Base-by-base conservation (phyloP, 805 yeast species). In the Metschnikowia shivogae region DNA sequence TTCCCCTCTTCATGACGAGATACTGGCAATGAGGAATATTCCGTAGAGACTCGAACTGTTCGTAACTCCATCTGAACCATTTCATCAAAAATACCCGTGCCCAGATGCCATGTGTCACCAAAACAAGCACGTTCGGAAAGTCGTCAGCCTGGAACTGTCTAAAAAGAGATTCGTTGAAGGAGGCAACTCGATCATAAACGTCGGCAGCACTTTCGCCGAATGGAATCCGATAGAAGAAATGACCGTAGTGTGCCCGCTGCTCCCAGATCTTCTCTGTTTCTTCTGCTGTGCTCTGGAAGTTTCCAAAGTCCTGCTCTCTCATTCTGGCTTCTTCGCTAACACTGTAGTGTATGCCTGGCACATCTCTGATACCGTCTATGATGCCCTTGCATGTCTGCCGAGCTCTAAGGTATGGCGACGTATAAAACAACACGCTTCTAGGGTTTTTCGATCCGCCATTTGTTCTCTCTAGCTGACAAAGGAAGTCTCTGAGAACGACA, bases 201-300 rank as follows among this genome's bases (percentile, higher is more conserved):
- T 90, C 97, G 0, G 97, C 97, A 0, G 97, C 97, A 56, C 93
- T 84, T 63, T 90, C 97, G 9, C 97, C 97, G 57, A 86, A 82
- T 4, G 96, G 96, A 27, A 90, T 90, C 44, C 97, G 67, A 62
- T 86, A 90, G 63, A 90, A 90, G 58, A 70, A 72, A 52, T 70
- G 75, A 0, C 97, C 97, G 65, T 90, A 90, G 49, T 81, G 79
- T 0, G 95, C 90, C 38, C 97, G 68, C 56, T 87, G 95, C 44
- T 76, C 75, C 89, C 96, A 84, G 29, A 89, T 84, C 53, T 74
- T 71, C 53, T 83, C 84, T 95, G 89, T 89, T 52, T 80, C 86
- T 44, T 79, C 81, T 1, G 80, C 76, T 0, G 82, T 76, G 44
- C 85, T 80, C 67, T 89, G 97, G 64, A 89, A 89, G 61, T 89